These are phyloP conservation scores for Pseudozyma thailandica DNA, from an alignment of 1,284 basidiomycete genomes.

Conservation along the genomic window DNA sequence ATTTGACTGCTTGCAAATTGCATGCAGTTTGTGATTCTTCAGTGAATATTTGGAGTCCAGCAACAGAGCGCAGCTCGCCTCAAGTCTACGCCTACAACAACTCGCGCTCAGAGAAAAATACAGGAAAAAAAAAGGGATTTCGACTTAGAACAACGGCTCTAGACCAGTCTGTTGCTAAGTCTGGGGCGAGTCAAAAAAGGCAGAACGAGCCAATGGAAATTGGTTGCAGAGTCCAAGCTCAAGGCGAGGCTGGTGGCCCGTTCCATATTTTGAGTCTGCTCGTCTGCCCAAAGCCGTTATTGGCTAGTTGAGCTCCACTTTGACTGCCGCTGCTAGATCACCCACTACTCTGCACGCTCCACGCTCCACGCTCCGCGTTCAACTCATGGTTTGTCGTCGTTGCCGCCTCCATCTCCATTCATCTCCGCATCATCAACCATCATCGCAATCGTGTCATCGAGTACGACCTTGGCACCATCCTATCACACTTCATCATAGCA, in stretches of 20 bases:
- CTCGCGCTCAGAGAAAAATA: not conserved
- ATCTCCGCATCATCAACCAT: constrained; percentile 12
- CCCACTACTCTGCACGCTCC: constrained; percentile 30
- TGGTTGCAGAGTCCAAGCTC: not conserved
- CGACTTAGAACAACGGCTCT: not conserved
- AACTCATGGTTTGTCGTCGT: constrained; percentile 9
- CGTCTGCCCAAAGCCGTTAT: constrained; percentile 20
- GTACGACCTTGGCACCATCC: not conserved
- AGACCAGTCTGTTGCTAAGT: not conserved
- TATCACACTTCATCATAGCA: not conserved
- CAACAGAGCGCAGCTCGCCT: not conserved
- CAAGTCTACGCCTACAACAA: not conserved
- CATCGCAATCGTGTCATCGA: constrained; percentile 12
- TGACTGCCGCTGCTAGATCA: constrained; percentile 9
- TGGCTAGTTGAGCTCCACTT: constrained; percentile 13
- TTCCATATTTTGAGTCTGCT: constrained; percentile 17
- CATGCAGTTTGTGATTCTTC: constrained; percentile 1
- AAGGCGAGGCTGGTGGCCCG: not conserved
- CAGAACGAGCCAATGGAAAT: constrained; percentile 4
- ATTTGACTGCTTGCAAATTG: no score
- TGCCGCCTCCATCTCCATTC: constrained; percentile 10
- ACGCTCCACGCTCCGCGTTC: constrained; percentile 39
- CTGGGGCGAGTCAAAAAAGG: not conserved
- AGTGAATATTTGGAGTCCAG: no score
- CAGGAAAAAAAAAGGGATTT: not conserved